Base-by-base conservation (phyloP, 176 grass and related monocot genomes). In the Lolium rigidum region DNA sequence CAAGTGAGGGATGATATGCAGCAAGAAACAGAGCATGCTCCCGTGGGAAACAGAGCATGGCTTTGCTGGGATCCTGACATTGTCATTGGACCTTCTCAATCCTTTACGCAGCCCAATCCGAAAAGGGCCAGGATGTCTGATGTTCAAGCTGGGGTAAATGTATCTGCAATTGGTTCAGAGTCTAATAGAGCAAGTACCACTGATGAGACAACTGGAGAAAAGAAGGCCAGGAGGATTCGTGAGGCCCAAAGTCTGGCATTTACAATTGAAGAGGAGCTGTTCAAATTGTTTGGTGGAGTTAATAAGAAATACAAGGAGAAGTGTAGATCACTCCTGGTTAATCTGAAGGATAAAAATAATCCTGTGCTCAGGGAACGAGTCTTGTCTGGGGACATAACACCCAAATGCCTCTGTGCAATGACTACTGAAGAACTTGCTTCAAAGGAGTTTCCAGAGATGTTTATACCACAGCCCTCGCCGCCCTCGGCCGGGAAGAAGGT, bases 281-380 rank as follows among this genome's bases (percentile, higher is more conserved):
- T 95, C 79, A 82, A 70, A 52, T 84, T 93, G 41, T 98, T 91
- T 80, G 90, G 84, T 49, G 89, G 82, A 69, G 93, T 93, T 63
- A 95, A 82, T 74, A 97, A 95, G 88, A 97, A 93, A 84, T 97
- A 95, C 60, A 97, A 85, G 79, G 95, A 97, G 80, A 95, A 95
- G 79, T 90, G 82, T 79, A 90, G 91, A 61, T 95, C 92, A 28
- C 87, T 95, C 37, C 76, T 91, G 70, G 95, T 93, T 48, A 98
- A 98, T 74, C 76, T 98, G 80, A 95, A 95, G 78, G 92, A 95
- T 82, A 90, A 49, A 64, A 93, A 25, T 51, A 95, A 98, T 48
- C 95, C 92, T 54, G 87, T 79, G 70, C 80, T 98, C 77, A 89
- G 85, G 37, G 82, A 84, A 70, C 76, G 58, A 38, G 95, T 95